A percentile compares a stretch with the other conserved stretches of the same genome.
phyloP scores from a whole-genome alignment of 1,284 basidiomycete species.

The Sphaerobolus stellatus region DNA sequence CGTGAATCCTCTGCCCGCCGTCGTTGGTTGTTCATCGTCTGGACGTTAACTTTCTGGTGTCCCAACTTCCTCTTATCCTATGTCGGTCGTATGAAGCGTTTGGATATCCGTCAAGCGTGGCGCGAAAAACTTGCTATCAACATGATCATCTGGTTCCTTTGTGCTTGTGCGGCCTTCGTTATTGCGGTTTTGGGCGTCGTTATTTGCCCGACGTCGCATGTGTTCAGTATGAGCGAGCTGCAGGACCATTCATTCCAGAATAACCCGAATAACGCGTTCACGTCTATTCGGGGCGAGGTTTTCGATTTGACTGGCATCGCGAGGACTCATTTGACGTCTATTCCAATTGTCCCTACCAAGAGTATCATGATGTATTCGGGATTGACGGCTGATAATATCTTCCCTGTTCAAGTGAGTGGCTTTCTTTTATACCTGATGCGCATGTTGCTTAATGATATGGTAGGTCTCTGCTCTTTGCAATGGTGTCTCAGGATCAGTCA shows the following conservation, averaged over 20 bases:
- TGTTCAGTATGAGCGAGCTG: conserved; percentile 81
- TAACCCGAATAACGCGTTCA: conserved; percentile 74
- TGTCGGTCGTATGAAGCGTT: conserved; percentile 88
- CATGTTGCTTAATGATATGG: background rate
- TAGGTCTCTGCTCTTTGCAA: conserved; percentile 93
- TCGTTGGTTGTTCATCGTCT: conserved; percentile 87
- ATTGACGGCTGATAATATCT: conserved; percentile 70
- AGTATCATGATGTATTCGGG: conserved; percentile 85
- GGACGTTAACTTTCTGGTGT: conserved; percentile 91
- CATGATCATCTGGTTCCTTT: conserved; percentile 94
- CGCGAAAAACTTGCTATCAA: conserved; percentile 96
- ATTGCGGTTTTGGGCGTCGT: conserved; percentile 86
- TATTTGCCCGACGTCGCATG: conserved; percentile 94
- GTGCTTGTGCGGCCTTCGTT: conserved; percentile 85
- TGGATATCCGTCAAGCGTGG: conserved; percentile 96
- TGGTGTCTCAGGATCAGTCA: conserved; percentile 78
- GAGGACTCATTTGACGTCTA: conserved; percentile 61
- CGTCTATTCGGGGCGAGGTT: conserved; percentile 89
- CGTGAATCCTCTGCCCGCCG: conserved; percentile 78
- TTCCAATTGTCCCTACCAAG: conserved; percentile 76
- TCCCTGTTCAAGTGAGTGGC: conserved; percentile 84
- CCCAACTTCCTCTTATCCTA: conserved; percentile 72
- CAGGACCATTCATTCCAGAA: conserved; percentile 64
- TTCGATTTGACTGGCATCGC: conserved; percentile 73
- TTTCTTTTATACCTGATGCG: background rate